Conservation (phyloP, 305 asterid species). For the Euphrasia arctica region DNA sequence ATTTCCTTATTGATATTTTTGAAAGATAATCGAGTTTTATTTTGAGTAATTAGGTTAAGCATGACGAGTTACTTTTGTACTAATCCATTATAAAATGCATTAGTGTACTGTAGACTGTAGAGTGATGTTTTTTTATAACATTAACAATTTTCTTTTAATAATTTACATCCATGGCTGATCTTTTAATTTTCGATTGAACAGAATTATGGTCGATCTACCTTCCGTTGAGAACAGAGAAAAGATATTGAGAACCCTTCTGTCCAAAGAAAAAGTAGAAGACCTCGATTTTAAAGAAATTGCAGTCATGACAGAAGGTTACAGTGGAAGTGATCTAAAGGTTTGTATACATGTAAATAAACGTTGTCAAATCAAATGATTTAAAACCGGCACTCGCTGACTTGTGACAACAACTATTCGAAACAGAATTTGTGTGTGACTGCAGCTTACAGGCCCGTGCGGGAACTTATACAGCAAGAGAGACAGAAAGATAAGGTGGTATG, state of each 20-base stretch:
- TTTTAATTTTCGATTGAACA: conserved; percentile 29
- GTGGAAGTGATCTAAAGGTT: conserved; percentile 97
- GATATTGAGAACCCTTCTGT: conserved; percentile 79
- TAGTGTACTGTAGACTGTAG: too few species aligned
- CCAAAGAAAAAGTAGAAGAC: conserved; percentile 74
- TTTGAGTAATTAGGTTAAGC: too few species aligned
- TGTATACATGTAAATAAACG: conserved; percentile 16
- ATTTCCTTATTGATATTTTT: too few species aligned
- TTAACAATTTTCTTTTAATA: neutral
- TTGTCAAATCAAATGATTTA: conserved; percentile 2
- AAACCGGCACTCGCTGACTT: conserved; percentile 28
- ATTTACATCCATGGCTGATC: neutral
- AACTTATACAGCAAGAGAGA: conserved; percentile 72
- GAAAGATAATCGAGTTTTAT: too few species aligned
- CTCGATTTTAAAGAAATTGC: conserved; percentile 82
- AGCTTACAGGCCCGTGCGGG: conserved; percentile 94
- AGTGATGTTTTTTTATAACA: neutral
- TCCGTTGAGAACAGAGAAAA: conserved; percentile 80
- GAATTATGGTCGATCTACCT: conserved; percentile 91
- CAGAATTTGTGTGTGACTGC: conserved; percentile 92
- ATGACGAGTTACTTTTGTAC: too few species aligned
- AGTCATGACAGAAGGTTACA: conserved; percentile 82
- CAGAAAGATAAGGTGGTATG: conserved; percentile 58
- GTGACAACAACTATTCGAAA: conserved; percentile 25
- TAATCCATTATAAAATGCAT: too few species aligned